A percentile compares a stretch with the other conserved stretches of the same genome.
phyloP scores from a whole-genome alignment of 176 grass and related monocot genomes.

The Ananas comosus region DNA sequence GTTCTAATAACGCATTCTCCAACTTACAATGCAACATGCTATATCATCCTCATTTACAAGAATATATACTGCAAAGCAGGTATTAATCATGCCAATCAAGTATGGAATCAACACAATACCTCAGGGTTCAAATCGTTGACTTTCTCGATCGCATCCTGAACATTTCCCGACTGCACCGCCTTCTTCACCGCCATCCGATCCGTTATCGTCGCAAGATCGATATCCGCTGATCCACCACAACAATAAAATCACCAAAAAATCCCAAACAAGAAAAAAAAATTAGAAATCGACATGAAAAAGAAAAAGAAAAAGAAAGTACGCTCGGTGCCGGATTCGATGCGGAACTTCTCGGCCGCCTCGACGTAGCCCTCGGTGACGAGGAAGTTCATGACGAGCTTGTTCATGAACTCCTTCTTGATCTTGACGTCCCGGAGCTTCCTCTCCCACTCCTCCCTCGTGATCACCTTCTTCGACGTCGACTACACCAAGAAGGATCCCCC shows the following conservation, averaged over 20 bases:
- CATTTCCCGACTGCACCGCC: slow-evolving; percentile 86
- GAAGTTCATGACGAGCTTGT: slow-evolving; percentile 89
- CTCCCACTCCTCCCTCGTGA: slow-evolving; percentile 87
- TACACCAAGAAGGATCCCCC: slow-evolving; percentile 3
- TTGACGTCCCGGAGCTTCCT: slow-evolving; percentile 86
- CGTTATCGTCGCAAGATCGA: slow-evolving; percentile 80
- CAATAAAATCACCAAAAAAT: slow-evolving; percentile 6
- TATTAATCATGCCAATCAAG: not conserved
- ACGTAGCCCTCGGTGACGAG: slow-evolving; percentile 89
- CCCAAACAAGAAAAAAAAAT: not conserved
- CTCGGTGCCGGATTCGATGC: slow-evolving; percentile 79
- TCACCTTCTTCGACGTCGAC: slow-evolving; percentile 76
- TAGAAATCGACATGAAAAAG: not conserved
- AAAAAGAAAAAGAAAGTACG: slow-evolving; percentile 33
- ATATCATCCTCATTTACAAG: no score
- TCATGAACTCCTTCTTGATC: slow-evolving; percentile 94
- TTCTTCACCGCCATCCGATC: slow-evolving; percentile 90
- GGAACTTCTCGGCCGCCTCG: slow-evolving; percentile 92
- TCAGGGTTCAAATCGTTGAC: slow-evolving; percentile 92
- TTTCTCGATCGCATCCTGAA: slow-evolving; percentile 94
- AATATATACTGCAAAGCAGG: no score
- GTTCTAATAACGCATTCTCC: no score
- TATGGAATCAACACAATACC: slow-evolving; percentile 27
- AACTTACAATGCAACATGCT: no score
- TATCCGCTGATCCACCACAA: slow-evolving; percentile 51